Base-by-base conservation (phyloP, 106 monocot genomes). In the Triglochin maritima region DNA sequence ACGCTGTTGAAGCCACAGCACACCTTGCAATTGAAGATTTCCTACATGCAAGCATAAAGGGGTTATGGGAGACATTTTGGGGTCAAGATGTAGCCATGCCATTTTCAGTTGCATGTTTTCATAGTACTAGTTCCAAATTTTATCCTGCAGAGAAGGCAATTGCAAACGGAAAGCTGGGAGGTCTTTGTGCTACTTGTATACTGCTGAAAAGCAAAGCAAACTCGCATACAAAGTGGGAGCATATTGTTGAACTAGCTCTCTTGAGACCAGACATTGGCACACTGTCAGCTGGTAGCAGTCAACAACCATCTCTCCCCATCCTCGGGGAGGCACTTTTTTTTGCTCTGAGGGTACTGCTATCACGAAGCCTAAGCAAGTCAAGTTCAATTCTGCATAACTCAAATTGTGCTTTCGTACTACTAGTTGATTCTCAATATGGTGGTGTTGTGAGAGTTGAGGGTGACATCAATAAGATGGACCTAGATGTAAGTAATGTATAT, bases 11-110 rank as follows among this genome's bases (percentile, higher is more conserved):
- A 81, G 96, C 88, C 29, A 88, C 82, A 10, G 95, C 88, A 50
- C 83, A 88, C 79, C 88, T 98, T 62, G 96, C 91, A 5, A 82
- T 98, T 16, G 96, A 98, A 75, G 96, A 98, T 70, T 98, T 98
- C 76, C 69, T 98, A 45, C 91, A 98, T 69, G 88, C 86, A 43
- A 63, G 86, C 59, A 73, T 92, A 14, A 98, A 98, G 72, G 91
- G 96, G n/a, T 82, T 98, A 65, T 98, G 91, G 96, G 85, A 92
- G 49, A 77, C 79, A 11, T 98, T 98, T 67, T 98, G 96, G 96
- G 86, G 81, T 54, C 69, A 81, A 64, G 85, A 88, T 69, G 68
- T 43, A 16, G 60, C 85, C 17, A 62, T 92, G 72, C 96, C 96
- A 9, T 92, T 98, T 45, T 78, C 86, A 4, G 86, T 98, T 69